Evolutionary conservation across 139 green algal genomes (phyloP).

Genomic region (Spirogloea muscicola): DNA sequence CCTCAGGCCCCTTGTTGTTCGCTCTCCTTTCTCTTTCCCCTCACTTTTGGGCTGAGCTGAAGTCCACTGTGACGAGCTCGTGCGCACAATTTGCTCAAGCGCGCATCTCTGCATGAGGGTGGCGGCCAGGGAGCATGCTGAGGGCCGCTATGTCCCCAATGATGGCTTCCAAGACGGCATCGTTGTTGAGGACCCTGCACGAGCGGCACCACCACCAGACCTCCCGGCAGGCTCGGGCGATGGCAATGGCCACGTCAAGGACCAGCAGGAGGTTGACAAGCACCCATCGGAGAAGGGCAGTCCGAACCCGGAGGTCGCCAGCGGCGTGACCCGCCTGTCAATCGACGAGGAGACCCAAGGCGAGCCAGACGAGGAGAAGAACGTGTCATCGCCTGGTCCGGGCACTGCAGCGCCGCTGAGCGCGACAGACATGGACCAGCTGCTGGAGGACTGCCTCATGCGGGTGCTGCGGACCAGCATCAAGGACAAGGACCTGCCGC

Average conservation of each 20-base stretch:
- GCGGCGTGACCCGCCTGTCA: not conserved
- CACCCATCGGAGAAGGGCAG: not conserved
- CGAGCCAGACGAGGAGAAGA: not conserved
- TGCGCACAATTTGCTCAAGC: not conserved
- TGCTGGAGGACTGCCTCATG: conserved; percentile 40
- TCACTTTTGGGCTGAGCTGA: not conserved
- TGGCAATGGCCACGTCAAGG: too few relatives aligned
- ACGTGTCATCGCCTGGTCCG: not conserved
- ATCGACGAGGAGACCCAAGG: not conserved
- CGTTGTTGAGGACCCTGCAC: conserved; percentile 21
- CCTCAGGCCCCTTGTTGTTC: not conserved
- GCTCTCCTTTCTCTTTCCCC: not conserved
- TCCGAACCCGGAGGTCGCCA: not conserved
- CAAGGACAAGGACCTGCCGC: conserved; percentile 44
- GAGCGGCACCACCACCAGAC: not conserved
- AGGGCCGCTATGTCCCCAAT: conserved; percentile 35
- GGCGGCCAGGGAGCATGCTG: conserved; percentile 18
- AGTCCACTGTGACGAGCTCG: not conserved
- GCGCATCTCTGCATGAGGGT: not conserved
- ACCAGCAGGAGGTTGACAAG: not conserved
- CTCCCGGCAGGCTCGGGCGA: not conserved
- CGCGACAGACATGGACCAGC: conserved; percentile 30
- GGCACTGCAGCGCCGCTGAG: not conserved
- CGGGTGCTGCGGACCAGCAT: conserved; percentile 29
- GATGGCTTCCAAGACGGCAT: conserved; percentile 30